Evolutionary conservation across 2,329 filamentous ascomycete genomes (phyloP).

Genomic region (Neofusicoccum umdonicola): DNA sequence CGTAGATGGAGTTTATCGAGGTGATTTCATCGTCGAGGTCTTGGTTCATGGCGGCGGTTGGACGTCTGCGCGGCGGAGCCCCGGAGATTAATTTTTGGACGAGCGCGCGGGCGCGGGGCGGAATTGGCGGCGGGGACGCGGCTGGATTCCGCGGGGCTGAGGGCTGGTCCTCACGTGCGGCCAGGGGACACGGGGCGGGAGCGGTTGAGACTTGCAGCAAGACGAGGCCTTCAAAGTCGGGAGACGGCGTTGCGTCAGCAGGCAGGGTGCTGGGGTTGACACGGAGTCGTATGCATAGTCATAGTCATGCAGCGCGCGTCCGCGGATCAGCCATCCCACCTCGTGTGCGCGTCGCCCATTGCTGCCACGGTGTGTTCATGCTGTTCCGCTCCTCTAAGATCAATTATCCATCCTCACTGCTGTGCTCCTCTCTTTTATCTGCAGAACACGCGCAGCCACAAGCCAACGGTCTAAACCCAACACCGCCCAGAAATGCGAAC

Average conservation of each 20-base stretch:
- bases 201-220: not conserved
- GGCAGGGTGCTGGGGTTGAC: not conserved
- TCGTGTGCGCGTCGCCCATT: not conserved
- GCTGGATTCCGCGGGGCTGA: not conserved
- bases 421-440: no score
- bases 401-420: no score
- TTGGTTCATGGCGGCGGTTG: conserved; percentile 23
- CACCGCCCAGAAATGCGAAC: not conserved
- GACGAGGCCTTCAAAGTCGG: not conserved
- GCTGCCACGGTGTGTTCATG: no score
- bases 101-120: not conserved
- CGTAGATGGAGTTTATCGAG: conserved; percentile 83
- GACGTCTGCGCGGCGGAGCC: not conserved
- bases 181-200: not conserved
- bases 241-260: not conserved
- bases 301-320: no score
- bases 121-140: not conserved
- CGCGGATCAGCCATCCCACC: not conserved
- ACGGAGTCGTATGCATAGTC: not conserved
- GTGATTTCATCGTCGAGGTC: conserved; percentile 70
- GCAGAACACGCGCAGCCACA: not conserved
- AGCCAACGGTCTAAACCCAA: not conserved
- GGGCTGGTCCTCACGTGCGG: no score
- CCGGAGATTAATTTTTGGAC: no score
- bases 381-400: no score